phyloP scores from a whole-genome alignment of 2,329 filamentous ascomycete genomes.

The Coniochaeta ligniaria region DNA sequence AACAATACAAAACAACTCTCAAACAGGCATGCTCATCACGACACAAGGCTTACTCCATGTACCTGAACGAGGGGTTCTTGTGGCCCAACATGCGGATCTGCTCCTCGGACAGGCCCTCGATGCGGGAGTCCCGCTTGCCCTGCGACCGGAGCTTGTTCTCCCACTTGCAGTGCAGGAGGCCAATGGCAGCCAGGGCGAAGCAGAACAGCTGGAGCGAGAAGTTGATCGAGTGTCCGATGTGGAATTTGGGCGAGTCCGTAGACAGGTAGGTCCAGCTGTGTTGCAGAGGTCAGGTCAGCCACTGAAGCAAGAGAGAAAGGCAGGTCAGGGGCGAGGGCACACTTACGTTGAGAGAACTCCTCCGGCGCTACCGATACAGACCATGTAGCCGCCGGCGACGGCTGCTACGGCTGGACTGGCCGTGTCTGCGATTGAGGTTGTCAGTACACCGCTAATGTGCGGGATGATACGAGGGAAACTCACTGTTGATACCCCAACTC shows the following conservation, averaged over 20 bases:
- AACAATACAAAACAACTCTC: too few relatives aligned
- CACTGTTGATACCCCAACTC: constrained; percentile 7
- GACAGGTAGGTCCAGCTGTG: constrained; percentile 6
- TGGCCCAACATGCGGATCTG: constrained; percentile 1
- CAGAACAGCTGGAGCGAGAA: constrained; percentile 4
- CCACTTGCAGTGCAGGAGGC: constrained; percentile 4
- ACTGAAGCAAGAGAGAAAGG: background rate
- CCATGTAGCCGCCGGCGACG: constrained; percentile 6
- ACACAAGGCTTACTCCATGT: constrained; percentile 3
- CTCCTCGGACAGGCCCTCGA: constrained; percentile 3
- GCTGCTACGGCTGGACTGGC: constrained; percentile 3
- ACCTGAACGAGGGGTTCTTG: constrained; percentile 4
- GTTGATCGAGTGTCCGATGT: constrained; percentile 8
- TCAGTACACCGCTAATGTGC: background rate
- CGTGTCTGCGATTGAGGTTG: background rate
- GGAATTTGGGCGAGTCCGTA: constrained; percentile 6
- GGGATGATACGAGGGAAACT: background rate
- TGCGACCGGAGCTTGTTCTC: constrained; percentile 4
- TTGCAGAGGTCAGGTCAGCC: background rate
- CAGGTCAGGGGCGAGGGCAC: background rate
- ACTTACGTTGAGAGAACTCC: constrained; percentile 7
- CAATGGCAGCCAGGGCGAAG: constrained; percentile 3
- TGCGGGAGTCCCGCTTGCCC: constrained; percentile 4
- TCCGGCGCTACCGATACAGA: constrained; percentile 3
- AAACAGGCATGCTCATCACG: background rate